Base-by-base conservation (phyloP, 345 rosid genomes). In the Salix koriyanagi region DNA sequence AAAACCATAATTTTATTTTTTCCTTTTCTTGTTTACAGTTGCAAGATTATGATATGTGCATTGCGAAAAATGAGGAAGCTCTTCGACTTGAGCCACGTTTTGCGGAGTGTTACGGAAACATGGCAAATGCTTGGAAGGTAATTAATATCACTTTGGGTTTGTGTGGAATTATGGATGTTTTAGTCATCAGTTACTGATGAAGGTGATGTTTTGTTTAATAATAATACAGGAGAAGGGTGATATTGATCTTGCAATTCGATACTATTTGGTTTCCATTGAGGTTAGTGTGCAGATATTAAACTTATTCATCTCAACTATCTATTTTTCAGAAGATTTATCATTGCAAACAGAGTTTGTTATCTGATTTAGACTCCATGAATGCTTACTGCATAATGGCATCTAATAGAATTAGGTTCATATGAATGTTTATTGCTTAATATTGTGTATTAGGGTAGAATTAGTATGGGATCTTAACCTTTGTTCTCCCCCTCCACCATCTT, bases 91-190 rank as follows among this genome's bases (percentile, higher is more conserved):
- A 94, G 52, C 99, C 98, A 41, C 95, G 81, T 70, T 96, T 94
- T 82, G 98, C 99, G 19, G 99, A 96, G 89, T 96, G 99, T 82
- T 96, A 92, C 83, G 99, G 99, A 62, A 96, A 96, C 84, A 92
- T 92, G 97, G 99, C 99, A 74, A 96, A 96, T 79, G 99, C 99
- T 36, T 92, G 97, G 97, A 96, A 96, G 98, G 99, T 90, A 84
- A 75, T 65, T 61, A 12, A 34, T 50, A 21, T 67, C 46, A 66
- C 37, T 4, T 4, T 58, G 64, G 64, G 28, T 56, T 21, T 69
- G 16, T 69, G 7, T 39, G 71, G 34, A 28, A 14, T 65, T 52
- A 1, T 52, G 16, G 41, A 67, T 58, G 21, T 56, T 73, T 66
- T 52, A 19, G 66, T 25, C 14, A 21, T 36, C 65, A 34, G 23